Evolutionary conservation across 1,284 basidiomycete genomes (phyloP).

Genomic region (Pascua guehoae): DNA sequence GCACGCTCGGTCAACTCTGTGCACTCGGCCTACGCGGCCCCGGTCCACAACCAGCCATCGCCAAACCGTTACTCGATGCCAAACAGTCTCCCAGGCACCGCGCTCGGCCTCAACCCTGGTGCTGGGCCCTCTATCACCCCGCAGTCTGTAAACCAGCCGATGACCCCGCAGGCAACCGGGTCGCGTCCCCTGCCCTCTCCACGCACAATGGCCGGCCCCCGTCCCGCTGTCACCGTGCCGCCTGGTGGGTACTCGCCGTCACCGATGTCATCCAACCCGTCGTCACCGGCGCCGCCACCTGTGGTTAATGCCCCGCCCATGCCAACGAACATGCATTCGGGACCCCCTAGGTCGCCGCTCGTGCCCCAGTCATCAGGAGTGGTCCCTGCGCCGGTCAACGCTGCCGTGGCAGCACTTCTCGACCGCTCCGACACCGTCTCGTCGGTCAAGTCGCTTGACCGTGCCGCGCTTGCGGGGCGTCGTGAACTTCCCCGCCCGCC

Average conservation of each 20-base stretch:
- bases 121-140: too few relatives aligned
- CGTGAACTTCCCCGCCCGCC: slow-evolving; percentile 43
- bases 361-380: neutral
- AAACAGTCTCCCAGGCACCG: too few relatives aligned
- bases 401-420: slow-evolving; percentile 16
- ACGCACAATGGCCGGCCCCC: too few relatives aligned
- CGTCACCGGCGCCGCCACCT: neutral
- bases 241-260: neutral
- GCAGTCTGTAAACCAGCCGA: too few relatives aligned
- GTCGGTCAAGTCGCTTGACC: slow-evolving; percentile 44
- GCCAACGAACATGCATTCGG: neutral
- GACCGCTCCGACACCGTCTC: slow-evolving; percentile 45
- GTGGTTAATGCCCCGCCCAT: neutral
- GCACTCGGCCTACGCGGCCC: too few relatives aligned
- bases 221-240: neutral
- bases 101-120: too few relatives aligned
- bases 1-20: too few relatives aligned
- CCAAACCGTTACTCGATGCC: too few relatives aligned
- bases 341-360: neutral
- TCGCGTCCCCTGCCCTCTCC: too few relatives aligned
- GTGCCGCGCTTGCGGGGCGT: slow-evolving; percentile 25
- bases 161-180: too few relatives aligned
- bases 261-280: neutral
- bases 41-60: too few relatives aligned
- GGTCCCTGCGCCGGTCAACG: slow-evolving; percentile 1